Base-by-base conservation (phyloP, 1,139 yeast genomes). In the Blastobotrys serpentis region DNA sequence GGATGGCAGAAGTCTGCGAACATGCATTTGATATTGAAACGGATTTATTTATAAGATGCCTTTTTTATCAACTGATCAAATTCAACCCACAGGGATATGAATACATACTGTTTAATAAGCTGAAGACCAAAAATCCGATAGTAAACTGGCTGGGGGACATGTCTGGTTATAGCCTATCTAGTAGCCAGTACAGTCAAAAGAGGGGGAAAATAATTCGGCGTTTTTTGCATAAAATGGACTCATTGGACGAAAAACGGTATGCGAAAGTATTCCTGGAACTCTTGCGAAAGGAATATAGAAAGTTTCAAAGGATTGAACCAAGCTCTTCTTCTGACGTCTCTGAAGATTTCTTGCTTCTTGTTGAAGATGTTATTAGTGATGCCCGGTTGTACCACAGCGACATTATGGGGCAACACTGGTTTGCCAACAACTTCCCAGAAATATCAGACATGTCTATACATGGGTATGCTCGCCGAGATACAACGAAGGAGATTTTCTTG, bases 1-100 rank as follows among this genome's bases (percentile, higher is more conserved):
- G 48, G 48, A 10, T 44, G 44, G 33, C 37, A 4, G 18, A n/a
- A 17, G 37, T 44, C 14, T n/a, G 32, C 16, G 14, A 19, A 3
- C 25, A 16, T 14, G 48, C 37, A 5, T 44, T 39, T 19, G 19
- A 13, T 5, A 22, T 18, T 11, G 43, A 44, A 22, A 22, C 10
- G 7, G 38, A 29, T 14, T 8, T 44, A 8, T 44, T 44, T 26
- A 18, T 44, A 10, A 41, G 34, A 6, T 17, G 21, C 25, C 19
- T 44, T 18, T 37, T 44, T 16, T 41, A 16, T 14, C 30, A 30
- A 11, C 13, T 44, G 18, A 17, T 41, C 29, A 30, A 22, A 13
- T 22, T 13, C n/a, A 36, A 36, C 8, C 40, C 22, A 8, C 22
- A 19, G n/a, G 40, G 40, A 10, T 36, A 36, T 36, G 40, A 36